Evolutionary conservation across 805 yeast genomes (phyloP).

Genomic region (Tetrapisispora namnaoensis): DNA sequence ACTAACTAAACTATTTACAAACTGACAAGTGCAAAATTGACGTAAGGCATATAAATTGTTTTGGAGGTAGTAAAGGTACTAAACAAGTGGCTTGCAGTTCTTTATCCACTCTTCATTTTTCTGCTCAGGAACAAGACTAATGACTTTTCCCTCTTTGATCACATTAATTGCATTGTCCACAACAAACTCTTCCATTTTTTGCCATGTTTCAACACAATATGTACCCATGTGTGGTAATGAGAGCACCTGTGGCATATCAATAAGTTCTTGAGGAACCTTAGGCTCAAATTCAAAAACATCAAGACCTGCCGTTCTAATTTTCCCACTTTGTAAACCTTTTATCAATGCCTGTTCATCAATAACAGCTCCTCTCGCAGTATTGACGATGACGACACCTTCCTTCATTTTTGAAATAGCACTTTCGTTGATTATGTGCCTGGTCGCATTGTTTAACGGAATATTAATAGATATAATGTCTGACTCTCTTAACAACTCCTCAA

Average conservation of each 20-base stretch:
- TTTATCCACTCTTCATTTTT: constrained; percentile 25
- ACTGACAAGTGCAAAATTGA: too few relatives aligned
- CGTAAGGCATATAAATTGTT: too few relatives aligned
- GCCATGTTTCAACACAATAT: constrained; percentile 60
- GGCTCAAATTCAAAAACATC: constrained; percentile 78
- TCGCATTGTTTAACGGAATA: constrained; percentile 64
- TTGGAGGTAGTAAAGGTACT: too few relatives aligned
- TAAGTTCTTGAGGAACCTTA: constrained; percentile 51
- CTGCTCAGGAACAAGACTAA: constrained; percentile 76
- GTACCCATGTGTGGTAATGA: constrained; percentile 90
- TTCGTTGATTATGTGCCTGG: constrained; percentile 59
- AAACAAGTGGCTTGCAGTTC: constrained; percentile 1
- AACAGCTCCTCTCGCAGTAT: constrained; percentile 85
- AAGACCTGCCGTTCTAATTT: constrained; percentile 56
- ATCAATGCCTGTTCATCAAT: constrained; percentile 56
- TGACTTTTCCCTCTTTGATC: constrained; percentile 56
- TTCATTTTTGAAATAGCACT: constrained; percentile 60
- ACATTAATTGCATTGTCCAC: constrained; percentile 56
- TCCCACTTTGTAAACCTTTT: constrained; percentile 48
- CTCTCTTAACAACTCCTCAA: constrained; percentile 53
- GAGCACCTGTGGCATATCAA: constrained; percentile 55
- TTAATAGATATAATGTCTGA: constrained; percentile 68
- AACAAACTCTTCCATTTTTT: constrained; percentile 72
- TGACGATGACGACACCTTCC: constrained; percentile 62
- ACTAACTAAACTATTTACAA: too few relatives aligned